These are phyloP conservation scores for Rhizopus stolonifer DNA, from an alignment of 371 early-diverging fungal species.

Conservation along the genomic window DNA sequence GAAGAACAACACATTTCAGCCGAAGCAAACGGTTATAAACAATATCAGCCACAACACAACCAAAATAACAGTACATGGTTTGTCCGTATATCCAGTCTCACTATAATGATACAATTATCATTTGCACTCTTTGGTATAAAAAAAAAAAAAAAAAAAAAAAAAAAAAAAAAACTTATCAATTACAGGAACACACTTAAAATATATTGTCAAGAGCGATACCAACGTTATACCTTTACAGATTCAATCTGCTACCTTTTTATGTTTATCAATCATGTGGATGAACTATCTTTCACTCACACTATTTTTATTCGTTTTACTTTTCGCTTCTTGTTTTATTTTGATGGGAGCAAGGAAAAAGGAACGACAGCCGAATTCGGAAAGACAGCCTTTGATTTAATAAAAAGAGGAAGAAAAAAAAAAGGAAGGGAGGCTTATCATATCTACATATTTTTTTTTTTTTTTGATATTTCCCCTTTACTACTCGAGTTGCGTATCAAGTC, in stretches of 20 bases:
- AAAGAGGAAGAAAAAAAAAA: not conserved
- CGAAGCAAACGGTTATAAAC: conserved; percentile 1
- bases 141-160: not conserved
- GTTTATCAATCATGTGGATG: conserved; percentile 24
- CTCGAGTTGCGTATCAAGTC: not conserved
- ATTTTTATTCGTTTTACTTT: conserved; percentile 19
- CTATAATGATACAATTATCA: conserved; percentile 14
- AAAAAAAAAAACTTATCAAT: not conserved
- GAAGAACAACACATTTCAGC: conserved; percentile 2
- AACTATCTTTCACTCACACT: conserved; percentile 21
- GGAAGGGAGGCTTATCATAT: not conserved
- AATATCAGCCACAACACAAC: not conserved
- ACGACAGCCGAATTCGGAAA: conserved; percentile 1
- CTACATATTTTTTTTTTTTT: not conserved
- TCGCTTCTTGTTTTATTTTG: conserved; percentile 26
- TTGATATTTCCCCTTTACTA: not conserved
- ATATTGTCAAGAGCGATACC: conserved; percentile 10
- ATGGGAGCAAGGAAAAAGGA: conserved; percentile 14
- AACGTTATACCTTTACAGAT: conserved; percentile 15
- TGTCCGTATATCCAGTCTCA: conserved; percentile 13
- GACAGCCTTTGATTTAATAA: conserved; percentile 1
- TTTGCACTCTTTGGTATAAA: conserved; percentile 22
- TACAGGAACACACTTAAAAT: conserved; percentile 27
- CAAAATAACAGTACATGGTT: conserved; percentile 19
- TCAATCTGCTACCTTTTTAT: conserved; percentile 12